Percentiles rank a stretch among this genome's conserved stretches.
Conservation (phyloP, 108 stramenopile genomes). For the Cyclostephanos tholiformis region DNA sequence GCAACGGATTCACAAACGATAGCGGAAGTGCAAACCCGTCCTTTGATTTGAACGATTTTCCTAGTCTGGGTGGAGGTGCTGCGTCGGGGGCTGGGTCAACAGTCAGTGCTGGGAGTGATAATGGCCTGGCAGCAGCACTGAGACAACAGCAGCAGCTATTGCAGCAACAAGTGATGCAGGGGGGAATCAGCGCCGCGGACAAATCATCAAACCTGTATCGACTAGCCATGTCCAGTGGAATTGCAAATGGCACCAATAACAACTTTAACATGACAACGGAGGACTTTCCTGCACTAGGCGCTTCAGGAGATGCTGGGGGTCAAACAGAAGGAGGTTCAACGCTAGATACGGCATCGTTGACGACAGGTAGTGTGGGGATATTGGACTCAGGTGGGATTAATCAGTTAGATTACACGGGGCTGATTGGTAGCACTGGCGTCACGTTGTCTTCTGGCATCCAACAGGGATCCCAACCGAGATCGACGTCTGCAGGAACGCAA, state of each 20-base stretch:
- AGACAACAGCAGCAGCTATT: conserved; percentile 71
- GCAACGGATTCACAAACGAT: conserved; percentile 40
- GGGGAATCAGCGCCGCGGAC: conserved; percentile 26
- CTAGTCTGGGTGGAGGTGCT: conserved; percentile 69
- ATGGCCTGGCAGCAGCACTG: conserved; percentile 73
- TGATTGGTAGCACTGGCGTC: conserved; percentile 39
- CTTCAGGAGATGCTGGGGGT: conserved; percentile 26
- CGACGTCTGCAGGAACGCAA: conserved; percentile 37
- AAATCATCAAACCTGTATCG: conserved; percentile 72
- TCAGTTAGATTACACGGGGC: conserved; percentile 49
- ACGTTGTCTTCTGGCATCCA: conserved; percentile 12
- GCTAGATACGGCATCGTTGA: conserved; percentile 18
- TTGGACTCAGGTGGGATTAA: conserved; percentile 36
- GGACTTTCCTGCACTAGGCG: conserved; percentile 77
- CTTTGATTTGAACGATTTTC: conserved; percentile 89
- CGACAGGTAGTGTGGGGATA: conserved; percentile 28
- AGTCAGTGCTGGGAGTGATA: conserved; percentile 36
- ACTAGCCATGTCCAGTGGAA: conserved; percentile 67
- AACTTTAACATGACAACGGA: conserved; percentile 86
- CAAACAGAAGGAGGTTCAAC: conserved; percentile 30
- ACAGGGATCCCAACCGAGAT: conserved; percentile 34
- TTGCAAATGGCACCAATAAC: conserved; percentile 54
- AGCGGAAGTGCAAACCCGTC: conserved; percentile 42
- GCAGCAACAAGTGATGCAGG: conserved; percentile 76
- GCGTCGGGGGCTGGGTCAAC: conserved; percentile 38